Conservation (phyloP, 495 filamentous ascomycete species). For the Penicillium nucicola region DNA sequence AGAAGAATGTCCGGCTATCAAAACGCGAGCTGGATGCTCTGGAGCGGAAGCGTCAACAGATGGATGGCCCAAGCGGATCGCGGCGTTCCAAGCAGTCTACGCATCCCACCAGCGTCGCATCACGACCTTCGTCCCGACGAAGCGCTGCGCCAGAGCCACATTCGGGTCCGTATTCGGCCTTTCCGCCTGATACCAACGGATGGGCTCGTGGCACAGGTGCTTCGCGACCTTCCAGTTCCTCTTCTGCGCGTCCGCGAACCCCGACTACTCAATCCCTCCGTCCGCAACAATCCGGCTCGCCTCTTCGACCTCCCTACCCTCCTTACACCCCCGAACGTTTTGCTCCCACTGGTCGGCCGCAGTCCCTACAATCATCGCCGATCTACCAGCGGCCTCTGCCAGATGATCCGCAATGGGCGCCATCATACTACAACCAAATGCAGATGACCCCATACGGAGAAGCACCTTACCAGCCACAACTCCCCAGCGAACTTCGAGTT, state of each 20-base stretch:
- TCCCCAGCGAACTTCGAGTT: slow-evolving; percentile 31
- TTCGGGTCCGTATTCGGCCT: slow-evolving; percentile 24
- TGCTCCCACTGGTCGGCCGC: slow-evolving; percentile 25
- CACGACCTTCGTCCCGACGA: slow-evolving; percentile 22
- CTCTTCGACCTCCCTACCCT: slow-evolving; percentile 32
- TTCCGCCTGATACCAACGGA: slow-evolving; percentile 20
- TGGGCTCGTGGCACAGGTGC: slow-evolving; percentile 20
- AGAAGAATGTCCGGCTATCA: slow-evolving; percentile 70
- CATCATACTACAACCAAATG: slow-evolving; percentile 37
- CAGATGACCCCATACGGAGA: slow-evolving; percentile 32
- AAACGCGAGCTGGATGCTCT: slow-evolving; percentile 73
- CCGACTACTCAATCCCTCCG: slow-evolving; percentile 39
- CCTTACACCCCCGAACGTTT: slow-evolving; percentile 25
- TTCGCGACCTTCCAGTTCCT: slow-evolving; percentile 31
- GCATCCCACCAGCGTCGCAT: neutral
- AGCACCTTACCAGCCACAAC: slow-evolving; percentile 25
- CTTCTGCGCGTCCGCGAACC: slow-evolving; percentile 35
- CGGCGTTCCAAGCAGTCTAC: slow-evolving; percentile 13
- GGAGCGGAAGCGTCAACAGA: slow-evolving; percentile 62
- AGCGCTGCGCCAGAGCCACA: slow-evolving; percentile 23
- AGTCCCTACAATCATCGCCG: slow-evolving; percentile 25
- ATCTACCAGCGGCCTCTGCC: slow-evolving; percentile 34
- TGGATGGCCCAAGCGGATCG: slow-evolving; percentile 29
- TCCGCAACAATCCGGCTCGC: slow-evolving; percentile 30
- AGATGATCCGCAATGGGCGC: slow-evolving; percentile 46